Evolutionary conservation across 805 yeast species (phyloP), one percentile per base, ranked within the genome.

Genomic region (Candida krabiensis): DNA sequence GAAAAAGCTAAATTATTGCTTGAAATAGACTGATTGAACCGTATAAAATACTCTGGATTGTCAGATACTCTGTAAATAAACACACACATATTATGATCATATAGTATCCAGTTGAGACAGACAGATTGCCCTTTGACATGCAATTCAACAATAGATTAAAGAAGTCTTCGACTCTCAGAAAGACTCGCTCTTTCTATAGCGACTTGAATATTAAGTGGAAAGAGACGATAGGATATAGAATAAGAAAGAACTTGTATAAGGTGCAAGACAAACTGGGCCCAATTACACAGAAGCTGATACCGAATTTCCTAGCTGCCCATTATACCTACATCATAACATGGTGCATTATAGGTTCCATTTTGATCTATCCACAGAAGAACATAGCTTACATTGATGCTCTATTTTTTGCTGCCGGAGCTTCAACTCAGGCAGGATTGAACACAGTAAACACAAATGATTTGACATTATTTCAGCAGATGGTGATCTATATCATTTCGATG

Each of bases 371-470:
- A 0, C 72, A 73, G n/a, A 72, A 70, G 38, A 81, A 83, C 53
- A 55, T 74, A 26, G 37, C 54, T 7, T 93, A 91, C 58, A 82
- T 86, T 30, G 98, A 93, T 65, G 79, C 84, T 2, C 64, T 93
- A 23, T 86, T 91, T 59, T 66, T 86, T 38, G 74, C 89, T 0
- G 67, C 81, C 9, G 91, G 95, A 9, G 79, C 93, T 0, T 64
- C 83, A 1, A 88, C 98, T 2, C 96, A 91, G 56, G 95, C 96
- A 0, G 99, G 99, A 1, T 65, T 93, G 38, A 89, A 88, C 57
- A 83, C 96, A 0, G 69, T 86, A 17, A 78, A 88, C 50, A 47
- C 83, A 26, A 87, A 87, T 56, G 61, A 67, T 0, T 48, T 90
- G 40, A 63, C 71, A 0, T 58, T 85, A 30, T 91, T 83, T 64